Percentiles rank a stretch among this genome's conserved stretches.
Conservation (phyloP, 495 filamentous ascomycete species). For the Rusavskia elegans region DNA sequence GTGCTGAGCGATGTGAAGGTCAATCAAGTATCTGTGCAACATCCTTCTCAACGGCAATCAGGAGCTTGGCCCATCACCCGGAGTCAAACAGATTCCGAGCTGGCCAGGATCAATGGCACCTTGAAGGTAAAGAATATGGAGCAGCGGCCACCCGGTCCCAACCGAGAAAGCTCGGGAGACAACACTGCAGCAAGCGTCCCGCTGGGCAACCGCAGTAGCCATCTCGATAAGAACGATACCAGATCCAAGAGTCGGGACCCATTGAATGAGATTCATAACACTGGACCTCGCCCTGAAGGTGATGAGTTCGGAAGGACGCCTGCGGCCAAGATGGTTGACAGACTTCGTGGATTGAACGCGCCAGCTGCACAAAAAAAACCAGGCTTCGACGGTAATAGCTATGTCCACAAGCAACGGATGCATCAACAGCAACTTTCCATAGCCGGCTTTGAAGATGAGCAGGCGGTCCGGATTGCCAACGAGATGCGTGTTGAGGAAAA, state of each 20-base stretch:
- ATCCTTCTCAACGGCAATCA: background rate
- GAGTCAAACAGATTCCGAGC: background rate
- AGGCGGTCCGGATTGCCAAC: slow-evolving; percentile 8
- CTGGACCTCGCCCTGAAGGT: too few relatives aligned
- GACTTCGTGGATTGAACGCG: background rate
- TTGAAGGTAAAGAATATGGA: background rate
- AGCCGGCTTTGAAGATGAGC: slow-evolving; percentile 14
- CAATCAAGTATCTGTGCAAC: background rate
- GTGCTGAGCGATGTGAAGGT: background rate
- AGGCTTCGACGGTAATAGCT: slow-evolving; percentile 13
- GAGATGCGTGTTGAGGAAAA: background rate
- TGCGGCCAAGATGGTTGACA: background rate
- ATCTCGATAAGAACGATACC: background rate
- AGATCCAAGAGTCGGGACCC: too few relatives aligned
- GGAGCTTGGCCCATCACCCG: background rate
- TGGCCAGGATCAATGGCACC: background rate
- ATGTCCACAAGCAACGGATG: slow-evolving; percentile 17
- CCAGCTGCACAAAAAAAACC: background rate
- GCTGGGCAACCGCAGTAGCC: background rate
- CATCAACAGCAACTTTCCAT: slow-evolving; percentile 16
- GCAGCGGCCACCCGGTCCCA: background rate
- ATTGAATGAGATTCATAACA: too few relatives aligned
- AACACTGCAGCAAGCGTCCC: background rate
- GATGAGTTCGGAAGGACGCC: too few relatives aligned
- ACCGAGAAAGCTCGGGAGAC: background rate